These are phyloP conservation scores for Botrytis paeoniae DNA, from an alignment of 2,329 filamentous ascomycete genomes.

Conservation along the genomic window DNA sequence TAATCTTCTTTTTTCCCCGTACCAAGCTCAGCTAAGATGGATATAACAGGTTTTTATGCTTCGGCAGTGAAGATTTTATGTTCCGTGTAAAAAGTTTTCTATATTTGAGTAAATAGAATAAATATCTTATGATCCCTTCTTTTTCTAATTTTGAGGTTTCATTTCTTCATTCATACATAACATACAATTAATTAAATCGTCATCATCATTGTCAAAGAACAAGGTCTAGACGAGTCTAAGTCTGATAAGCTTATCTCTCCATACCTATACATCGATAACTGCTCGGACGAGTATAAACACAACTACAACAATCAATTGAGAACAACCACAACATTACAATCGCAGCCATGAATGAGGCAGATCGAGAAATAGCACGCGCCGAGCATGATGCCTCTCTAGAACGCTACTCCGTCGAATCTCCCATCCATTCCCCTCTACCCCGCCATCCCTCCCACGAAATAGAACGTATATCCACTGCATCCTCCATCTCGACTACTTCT, in stretches of 20 bases:
- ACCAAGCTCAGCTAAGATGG: not conserved
- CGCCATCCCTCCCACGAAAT: conserved; percentile 50
- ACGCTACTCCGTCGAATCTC: conserved; percentile 30
- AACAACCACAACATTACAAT: not conserved
- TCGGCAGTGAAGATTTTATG: not conserved
- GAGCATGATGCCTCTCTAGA: conserved; percentile 53
- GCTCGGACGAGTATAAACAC: not conserved
- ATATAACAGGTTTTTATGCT: not conserved
- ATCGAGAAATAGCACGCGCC: conserved; percentile 30
- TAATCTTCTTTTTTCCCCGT: not conserved
- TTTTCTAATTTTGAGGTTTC: not conserved
- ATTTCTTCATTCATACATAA: not conserved
- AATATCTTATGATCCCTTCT: not conserved
- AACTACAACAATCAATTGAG: not conserved
- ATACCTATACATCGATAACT: not conserved
- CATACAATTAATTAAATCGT: not conserved
- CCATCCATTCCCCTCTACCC: conserved; percentile 21
- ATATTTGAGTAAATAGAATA: not conserved
- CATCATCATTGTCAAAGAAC: not conserved
- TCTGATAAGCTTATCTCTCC: conserved; percentile 2
- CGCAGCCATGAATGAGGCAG: conserved; percentile 34
- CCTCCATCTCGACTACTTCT: conserved; percentile 46
- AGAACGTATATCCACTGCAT: conserved; percentile 56
- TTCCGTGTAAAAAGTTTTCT: not conserved
- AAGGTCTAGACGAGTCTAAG: not conserved